Conservation (phyloP, 2,329 filamentous ascomycete genomes). For the Trichoderma atrobrunneum region DNA sequence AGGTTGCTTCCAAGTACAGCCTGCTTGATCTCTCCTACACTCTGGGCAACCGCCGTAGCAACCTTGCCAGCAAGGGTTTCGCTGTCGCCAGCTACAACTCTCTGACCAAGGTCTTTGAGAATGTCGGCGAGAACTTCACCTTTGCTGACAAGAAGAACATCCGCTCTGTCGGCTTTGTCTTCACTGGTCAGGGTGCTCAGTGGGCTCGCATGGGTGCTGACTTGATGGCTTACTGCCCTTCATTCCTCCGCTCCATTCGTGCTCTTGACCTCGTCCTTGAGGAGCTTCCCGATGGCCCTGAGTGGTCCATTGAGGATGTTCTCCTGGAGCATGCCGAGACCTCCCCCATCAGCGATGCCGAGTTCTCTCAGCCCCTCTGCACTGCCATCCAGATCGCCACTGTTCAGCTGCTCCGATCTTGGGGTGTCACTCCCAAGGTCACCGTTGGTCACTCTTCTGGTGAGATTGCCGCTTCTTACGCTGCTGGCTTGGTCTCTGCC, state of each 20-base stretch:
- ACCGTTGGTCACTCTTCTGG: slow-evolving; percentile 44
- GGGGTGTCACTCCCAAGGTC: slow-evolving; percentile 32
- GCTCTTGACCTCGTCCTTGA: neutral
- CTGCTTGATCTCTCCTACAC: slow-evolving; percentile 7
- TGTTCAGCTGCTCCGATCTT: slow-evolving; percentile 18
- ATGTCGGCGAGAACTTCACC: neutral
- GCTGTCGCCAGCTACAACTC: neutral
- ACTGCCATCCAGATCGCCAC: slow-evolving; percentile 37
- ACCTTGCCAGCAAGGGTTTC: neutral
- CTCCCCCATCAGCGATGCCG: slow-evolving; percentile 13
- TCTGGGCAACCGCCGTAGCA: neutral
- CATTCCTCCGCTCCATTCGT: slow-evolving; percentile 10
- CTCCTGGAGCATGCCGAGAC: neutral
- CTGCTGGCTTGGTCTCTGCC: slow-evolving; percentile 35
- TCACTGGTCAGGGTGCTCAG: slow-evolving; percentile 37
- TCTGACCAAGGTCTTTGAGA: neutral
- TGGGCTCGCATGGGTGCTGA: slow-evolving; percentile 33
- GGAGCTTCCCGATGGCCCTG: neutral
- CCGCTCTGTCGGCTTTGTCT: slow-evolving; percentile 24
- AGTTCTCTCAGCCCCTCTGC: slow-evolving; percentile 31
- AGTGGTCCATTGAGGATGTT: slow-evolving; percentile 7
- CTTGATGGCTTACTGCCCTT: slow-evolving; percentile 19
- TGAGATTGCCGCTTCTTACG: slow-evolving; percentile 46
- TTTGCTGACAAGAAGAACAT: neutral
- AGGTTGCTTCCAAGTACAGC: neutral